Evolutionary conservation across 805 yeast species (phyloP), one percentile per base, ranked within the genome.

Genomic region (Ogataea philodendri): DNA sequence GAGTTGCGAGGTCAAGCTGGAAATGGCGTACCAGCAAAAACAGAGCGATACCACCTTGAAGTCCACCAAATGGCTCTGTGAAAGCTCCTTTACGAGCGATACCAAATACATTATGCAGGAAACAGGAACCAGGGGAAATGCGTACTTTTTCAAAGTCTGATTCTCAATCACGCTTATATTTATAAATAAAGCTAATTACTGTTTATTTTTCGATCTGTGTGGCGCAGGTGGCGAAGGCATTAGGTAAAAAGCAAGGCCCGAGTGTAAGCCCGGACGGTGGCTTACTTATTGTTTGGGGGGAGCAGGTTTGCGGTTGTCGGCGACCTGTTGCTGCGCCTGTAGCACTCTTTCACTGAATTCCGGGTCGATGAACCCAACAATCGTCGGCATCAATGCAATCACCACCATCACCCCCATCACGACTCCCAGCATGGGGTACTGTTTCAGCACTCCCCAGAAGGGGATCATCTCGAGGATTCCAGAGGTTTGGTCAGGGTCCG

Each of bases 1-100:
- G 20, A 76, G 62, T 47, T 80, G 86, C 0, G 86, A 74, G 1
- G 84, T 81, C 3, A 76, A 49, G 3, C 85, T 73, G 9, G 84
- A 78, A 8, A 76, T 67, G 13, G 66, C 48, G 48, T 81, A 81
- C 87, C 87, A 81, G 23, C 67, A 43, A 11, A 75, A 46, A 51
- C 85, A 79, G 14, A 70, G 49, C 3, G 62, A 37, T 1, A 70
- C 49, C 7, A 69, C 66, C 41, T 60, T 57, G 22, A 62, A 33
- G 40, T 69, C 62, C 23, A 66, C 25, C 3, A 40, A 18, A 18
- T 30, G 20, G 15, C 28, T 26, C 8, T 30, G 10, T 18, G 22
- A 31, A 23, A 28, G n/a, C n/a, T n/a, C n/a, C 7, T 3, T n/a
- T 13, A 15, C 30, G 22, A 14, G 27, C 20, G 28, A 24, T 18